phyloP scores from a whole-genome alignment of 2,329 filamentous ascomycete species.

The Cercospora sesami region DNA sequence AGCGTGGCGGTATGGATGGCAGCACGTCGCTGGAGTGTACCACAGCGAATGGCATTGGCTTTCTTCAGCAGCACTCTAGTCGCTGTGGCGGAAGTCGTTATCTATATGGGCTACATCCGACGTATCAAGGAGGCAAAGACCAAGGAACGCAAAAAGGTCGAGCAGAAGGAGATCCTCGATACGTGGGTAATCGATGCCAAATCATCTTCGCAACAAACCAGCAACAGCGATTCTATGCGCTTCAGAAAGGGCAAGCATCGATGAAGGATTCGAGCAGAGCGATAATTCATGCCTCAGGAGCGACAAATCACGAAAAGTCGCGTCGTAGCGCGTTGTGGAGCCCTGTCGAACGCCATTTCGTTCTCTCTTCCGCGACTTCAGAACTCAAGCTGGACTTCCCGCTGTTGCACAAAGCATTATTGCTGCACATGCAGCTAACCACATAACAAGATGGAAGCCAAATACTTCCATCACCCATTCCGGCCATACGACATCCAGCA shows the following conservation, averaged over 20 bases:
- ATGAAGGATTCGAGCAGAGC: conserved; percentile 31
- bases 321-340: conserved; percentile 28
- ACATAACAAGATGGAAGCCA: conserved; percentile 27
- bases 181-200: conserved; percentile 62
- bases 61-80: conserved; percentile 69
- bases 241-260: conserved; percentile 49
- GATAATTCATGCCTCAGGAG: conserved; percentile 9
- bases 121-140: conserved; percentile 68
- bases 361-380: conserved; percentile 1
- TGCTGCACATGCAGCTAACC: not conserved
- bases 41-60: conserved; percentile 68
- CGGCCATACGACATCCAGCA: conserved; percentile 84
- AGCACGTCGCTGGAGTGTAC: conserved; percentile 72
- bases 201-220: conserved; percentile 22
- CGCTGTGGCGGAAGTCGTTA: conserved; percentile 72
- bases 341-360: conserved; percentile 8
- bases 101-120: conserved; percentile 74
- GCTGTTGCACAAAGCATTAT: not conserved
- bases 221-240: conserved; percentile 35
- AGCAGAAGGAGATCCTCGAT: conserved; percentile 68
- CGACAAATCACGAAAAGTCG: conserved; percentile 22
- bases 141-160: conserved; percentile 60
- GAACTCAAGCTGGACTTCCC: not conserved
- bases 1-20: conserved; percentile 76
- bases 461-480: conserved; percentile 82